phyloP scores from a whole-genome alignment of 1,284 basidiomycete genomes.

The Ceratobasidium papillatum region DNA sequence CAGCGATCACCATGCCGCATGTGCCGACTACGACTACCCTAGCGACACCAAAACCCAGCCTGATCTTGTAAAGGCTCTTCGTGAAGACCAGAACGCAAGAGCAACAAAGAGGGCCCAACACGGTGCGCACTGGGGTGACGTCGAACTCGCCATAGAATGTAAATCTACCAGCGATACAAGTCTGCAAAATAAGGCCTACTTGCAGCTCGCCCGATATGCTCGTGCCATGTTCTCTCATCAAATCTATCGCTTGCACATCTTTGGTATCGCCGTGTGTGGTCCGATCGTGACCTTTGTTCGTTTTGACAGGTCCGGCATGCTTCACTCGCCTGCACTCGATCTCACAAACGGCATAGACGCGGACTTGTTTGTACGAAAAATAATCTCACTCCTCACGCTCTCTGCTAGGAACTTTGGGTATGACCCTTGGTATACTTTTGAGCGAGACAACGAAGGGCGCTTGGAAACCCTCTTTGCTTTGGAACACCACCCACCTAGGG shows the following conservation, averaged over 20 bases:
- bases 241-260: not conserved
- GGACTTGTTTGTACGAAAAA: not conserved
- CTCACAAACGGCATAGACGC: not conserved
- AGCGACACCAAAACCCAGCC: not conserved
- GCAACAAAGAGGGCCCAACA: not conserved
- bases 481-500: no score
- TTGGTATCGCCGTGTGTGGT: slow-evolving; percentile 1
- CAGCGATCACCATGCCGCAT: not conserved
- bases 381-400: not conserved
- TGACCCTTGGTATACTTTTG: not conserved
- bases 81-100: no score
- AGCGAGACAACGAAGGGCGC: no score
- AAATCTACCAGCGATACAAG: not conserved
- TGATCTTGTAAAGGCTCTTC: not conserved
- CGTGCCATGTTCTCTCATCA: not conserved
- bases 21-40: not conserved
- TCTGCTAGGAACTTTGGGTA: slow-evolving; percentile 1
- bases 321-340: not conserved
- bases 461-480: no score
- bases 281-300: not conserved
- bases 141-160: not conserved
- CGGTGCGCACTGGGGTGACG: not conserved
- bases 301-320: not conserved
- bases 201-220: slow-evolving; percentile 1
- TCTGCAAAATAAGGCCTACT: not conserved